Evolutionary conservation across 1,284 basidiomycete genomes (phyloP).

Genomic region (Cerrena zonata): DNA sequence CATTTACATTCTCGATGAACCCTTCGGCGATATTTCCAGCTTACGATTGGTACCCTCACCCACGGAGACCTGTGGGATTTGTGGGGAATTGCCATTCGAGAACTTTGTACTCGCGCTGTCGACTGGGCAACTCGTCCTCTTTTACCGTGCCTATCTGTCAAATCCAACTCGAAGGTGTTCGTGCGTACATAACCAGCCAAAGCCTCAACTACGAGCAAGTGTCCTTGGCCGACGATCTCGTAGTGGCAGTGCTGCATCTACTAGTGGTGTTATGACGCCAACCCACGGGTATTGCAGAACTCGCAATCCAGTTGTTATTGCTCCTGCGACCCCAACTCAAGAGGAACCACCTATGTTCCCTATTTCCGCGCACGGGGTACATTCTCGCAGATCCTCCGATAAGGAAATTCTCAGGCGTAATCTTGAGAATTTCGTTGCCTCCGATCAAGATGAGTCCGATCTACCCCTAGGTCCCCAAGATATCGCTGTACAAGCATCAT

Average conservation of each 20-base stretch:
- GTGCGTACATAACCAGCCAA: conserved; percentile 48
- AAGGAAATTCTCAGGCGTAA: conserved; percentile 51
- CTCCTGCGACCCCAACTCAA: conserved; percentile 34
- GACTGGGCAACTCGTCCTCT: conserved; percentile 50
- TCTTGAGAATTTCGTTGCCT: conserved; percentile 45
- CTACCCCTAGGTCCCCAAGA: conserved; percentile 36
- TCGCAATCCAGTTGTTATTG: conserved; percentile 37
- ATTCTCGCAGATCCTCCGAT: conserved; percentile 64
- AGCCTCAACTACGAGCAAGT: conserved; percentile 33
- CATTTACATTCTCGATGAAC: conserved; percentile 54
- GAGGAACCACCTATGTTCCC: conserved; percentile 57
- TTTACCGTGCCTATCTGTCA: conserved; percentile 56
- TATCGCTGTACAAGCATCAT: conserved; percentile 14
- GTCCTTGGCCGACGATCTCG: conserved; percentile 49
- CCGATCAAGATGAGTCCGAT: conserved; percentile 47
- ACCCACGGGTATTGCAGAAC: conserved; percentile 28
- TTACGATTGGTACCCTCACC: conserved; percentile 48
- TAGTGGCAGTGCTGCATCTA: conserved; percentile 50
- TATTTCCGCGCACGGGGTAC: conserved; percentile 70
- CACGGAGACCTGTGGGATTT: conserved; percentile 54
- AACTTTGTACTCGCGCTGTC: conserved; percentile 59
- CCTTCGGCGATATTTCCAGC: conserved; percentile 47
- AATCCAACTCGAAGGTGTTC: conserved; percentile 60
- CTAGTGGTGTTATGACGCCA: conserved; percentile 39
- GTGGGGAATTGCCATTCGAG: conserved; percentile 61